Base-by-base conservation (phyloP, 331 rosid genomes). In the Prunus yedoensis region DNA sequence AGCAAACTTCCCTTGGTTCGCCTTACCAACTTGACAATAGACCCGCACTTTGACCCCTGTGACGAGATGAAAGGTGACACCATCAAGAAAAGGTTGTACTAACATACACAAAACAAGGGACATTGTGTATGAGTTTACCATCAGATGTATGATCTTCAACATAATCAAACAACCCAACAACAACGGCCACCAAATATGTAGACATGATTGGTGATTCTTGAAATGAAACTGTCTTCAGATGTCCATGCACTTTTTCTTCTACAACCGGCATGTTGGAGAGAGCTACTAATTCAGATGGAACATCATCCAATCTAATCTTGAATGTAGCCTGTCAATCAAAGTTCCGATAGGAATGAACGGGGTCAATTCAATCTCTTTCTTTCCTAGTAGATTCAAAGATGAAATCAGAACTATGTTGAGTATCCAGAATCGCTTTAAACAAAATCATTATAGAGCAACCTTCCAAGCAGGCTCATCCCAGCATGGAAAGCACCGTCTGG, bases 401-500 rank as follows among this genome's bases (percentile, higher is more conserved):
- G 10, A 41, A 15, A 13, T 25, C 15, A 14, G n/a, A 28, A 61
- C 43, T 27, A 61, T 61, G 56, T 16, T 13, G 16, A 4, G 66
- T 25, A 12, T 61, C 66, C 10, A 61, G 35, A 66, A 8, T 10
- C 8, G 8, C 43, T 66, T n/a, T 63, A 32, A 32, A 64, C 49
- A 23, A 58, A 23, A 58, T 21, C 30, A 58, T 58, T 28, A 69
- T 32, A 80, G 41, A 17, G 25, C 27, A 51, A 91, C 98, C 94
- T 94, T 94, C 85, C 87, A 90, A 67, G 96, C 96, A 68, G 98
- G 98, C 70, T 94, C 98, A 80, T 94, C 98, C 98, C 98, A 94
- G 80, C 98, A 94, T 28, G 97, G 98, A 84, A 94, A 94, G 85
- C 98, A 94, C 69, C 87, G 77, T 81, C 96, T 86, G 35, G 98